Evolutionary conservation across 345 rosid genomes (phyloP).

Genomic region (Garcia nutans): DNA sequence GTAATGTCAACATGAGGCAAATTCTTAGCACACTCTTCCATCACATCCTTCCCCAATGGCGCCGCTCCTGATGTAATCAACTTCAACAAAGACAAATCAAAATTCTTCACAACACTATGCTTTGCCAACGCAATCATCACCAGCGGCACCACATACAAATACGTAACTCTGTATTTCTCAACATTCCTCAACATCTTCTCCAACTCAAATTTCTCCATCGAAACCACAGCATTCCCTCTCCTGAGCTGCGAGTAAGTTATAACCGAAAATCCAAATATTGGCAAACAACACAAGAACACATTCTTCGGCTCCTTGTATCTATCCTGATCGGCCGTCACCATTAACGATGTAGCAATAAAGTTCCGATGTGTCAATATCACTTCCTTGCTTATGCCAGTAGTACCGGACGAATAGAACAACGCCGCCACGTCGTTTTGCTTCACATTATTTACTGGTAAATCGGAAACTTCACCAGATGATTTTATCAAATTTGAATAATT

Average conservation of each 20-base stretch:
- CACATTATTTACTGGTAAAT: conserved; percentile 7
- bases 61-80: conserved; percentile 74
- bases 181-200: conserved; percentile 48
- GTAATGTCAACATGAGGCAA: conserved; percentile 48
- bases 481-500: conserved; percentile 8
- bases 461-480: background rate
- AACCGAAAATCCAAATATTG: conserved; percentile 28
- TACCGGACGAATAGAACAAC: conserved; percentile 44
- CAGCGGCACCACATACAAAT: conserved; percentile 81
- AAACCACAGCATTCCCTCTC: conserved; percentile 44
- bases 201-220: conserved; percentile 52
- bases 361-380: conserved; percentile 39
- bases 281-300: conserved; percentile 30
- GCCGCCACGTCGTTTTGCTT: conserved; percentile 36
- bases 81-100: conserved; percentile 63
- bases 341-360: conserved; percentile 20
- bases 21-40: conserved; percentile 67
- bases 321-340: conserved; percentile 41
- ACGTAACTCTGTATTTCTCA: conserved; percentile 56
- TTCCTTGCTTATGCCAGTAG: conserved; percentile 44
- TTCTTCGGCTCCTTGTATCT: conserved; percentile 12
- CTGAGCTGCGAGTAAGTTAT: conserved; percentile 4
- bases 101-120: conserved; percentile 46
- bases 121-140: conserved; percentile 78
- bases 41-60: conserved; percentile 81